phyloP scores from a whole-genome alignment of 2,329 filamentous ascomycete genomes.

The Talaromyces sp. region DNA sequence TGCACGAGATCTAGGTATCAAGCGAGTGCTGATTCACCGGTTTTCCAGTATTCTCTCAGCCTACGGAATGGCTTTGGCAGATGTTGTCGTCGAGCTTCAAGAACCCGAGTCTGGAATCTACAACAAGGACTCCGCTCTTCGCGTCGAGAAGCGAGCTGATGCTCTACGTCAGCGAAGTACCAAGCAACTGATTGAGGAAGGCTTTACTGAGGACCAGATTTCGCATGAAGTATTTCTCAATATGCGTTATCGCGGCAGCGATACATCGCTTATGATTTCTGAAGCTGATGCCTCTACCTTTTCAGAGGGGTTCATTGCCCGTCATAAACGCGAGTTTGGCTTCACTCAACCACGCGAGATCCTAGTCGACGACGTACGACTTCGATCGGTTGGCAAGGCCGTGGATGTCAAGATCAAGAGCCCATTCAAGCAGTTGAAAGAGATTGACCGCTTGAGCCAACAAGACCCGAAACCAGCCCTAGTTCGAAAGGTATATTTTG shows the following conservation, averaged over 20 bases:
- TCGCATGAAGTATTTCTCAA: slow-evolving; percentile 38
- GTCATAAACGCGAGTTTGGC: slow-evolving; percentile 42
- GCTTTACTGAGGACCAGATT: slow-evolving; percentile 35
- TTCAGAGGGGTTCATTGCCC: slow-evolving; percentile 33
- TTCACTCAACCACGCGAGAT: slow-evolving; percentile 40
- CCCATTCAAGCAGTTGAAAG: slow-evolving; percentile 23
- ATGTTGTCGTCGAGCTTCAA: slow-evolving; percentile 38
- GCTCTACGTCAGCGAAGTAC: slow-evolving; percentile 29
- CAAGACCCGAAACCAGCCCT: slow-evolving; percentile 22
- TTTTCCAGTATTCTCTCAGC: slow-evolving; percentile 44
- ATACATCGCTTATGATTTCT: slow-evolving; percentile 43
- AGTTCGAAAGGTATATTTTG: slow-evolving; percentile 27
- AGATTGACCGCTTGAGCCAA: slow-evolving; percentile 15
- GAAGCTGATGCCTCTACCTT: slow-evolving; percentile 37
- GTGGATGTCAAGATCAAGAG: slow-evolving; percentile 17
- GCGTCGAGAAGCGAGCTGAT: slow-evolving; percentile 28
- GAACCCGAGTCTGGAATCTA: slow-evolving; percentile 31
- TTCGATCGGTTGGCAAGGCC: slow-evolving; percentile 31
- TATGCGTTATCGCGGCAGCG: slow-evolving; percentile 45
- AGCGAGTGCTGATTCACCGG: slow-evolving; percentile 43
- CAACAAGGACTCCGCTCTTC: slow-evolving; percentile 20
- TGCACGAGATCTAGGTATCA: slow-evolving; percentile 41
- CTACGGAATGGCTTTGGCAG: slow-evolving; percentile 44
- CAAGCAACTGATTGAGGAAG: slow-evolving; percentile 34
- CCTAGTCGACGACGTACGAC: slow-evolving; percentile 38